Evolutionary conservation across 1,284 basidiomycete species (phyloP), one percentile per base, ranked within the genome.

Genomic region (Pisolithus thermaeus): DNA sequence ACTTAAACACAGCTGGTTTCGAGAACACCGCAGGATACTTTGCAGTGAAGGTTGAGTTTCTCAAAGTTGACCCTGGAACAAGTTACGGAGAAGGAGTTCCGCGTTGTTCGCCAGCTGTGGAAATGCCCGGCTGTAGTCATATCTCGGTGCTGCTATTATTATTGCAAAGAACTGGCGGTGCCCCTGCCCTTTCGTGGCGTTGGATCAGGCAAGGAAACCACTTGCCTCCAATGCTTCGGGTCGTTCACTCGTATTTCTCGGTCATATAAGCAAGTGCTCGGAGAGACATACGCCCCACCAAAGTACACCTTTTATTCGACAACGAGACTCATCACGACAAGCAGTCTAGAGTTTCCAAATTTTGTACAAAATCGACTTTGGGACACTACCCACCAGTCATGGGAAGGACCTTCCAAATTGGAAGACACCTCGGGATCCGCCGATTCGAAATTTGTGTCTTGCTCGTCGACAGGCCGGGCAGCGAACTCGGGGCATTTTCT

Each of bases 381-480:
- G n/a, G n/a, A n/a, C n/a, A 12, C 32, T 12, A 35, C 32, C 32
- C 32, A 3, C 5, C 4, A 14, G 32, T 14, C 38, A 22, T 39
- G 38, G 38, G 22, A 39, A 39, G 3, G 18, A 22, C 18, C 12
- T 39, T 39, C 38, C 38, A 39, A 35, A 35, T 14, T 35, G 5
- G 32, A 35, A 30, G 9, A 8, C 11, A 30, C 11, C 5, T 35
- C 32, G 32, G 32, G 12, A 14, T 35, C 16, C 20, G 1, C 52
- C 52, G 51, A 42, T 47, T 23, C 52, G 47, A 53, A 53, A 53
- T 53, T 53, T 53, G 36, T 8, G 28, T 30, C 3, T 30, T 20
- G 18, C 8, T 20, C 2, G n/a, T 30, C 25, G 3, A 52, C 47
- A 20, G 43, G 47, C 51, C 53, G 25, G 43, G 40, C 57, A 58